These are phyloP conservation scores for Poa pratensis DNA, from an alignment of 176 grass and related monocot genomes.

Conservation along the genomic window DNA sequence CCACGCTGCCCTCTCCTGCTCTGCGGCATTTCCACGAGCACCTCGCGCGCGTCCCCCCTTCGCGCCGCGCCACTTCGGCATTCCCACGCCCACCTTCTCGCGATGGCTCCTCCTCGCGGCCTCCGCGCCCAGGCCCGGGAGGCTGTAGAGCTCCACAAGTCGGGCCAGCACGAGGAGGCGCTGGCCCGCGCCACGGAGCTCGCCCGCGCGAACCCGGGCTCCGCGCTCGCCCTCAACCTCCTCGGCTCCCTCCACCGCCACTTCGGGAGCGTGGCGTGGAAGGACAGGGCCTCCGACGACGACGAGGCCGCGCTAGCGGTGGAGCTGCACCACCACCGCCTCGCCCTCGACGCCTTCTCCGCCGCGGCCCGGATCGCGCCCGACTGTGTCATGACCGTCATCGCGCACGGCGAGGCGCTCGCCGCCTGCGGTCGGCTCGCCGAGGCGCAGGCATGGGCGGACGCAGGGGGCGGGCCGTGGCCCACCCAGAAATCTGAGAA, in stretches of 20 bases:
- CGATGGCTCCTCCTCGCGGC: background rate
- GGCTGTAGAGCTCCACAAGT: background rate
- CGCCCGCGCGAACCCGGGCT: background rate
- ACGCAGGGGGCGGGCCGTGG: too few relatives aligned
- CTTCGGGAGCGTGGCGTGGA: background rate
- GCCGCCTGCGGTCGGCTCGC: background rate
- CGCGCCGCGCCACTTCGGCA: background rate
- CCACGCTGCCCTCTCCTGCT: background rate
- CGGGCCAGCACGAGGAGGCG: background rate
- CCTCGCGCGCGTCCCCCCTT: conserved; percentile 10
- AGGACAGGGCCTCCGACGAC: background rate
- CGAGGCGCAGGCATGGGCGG: background rate
- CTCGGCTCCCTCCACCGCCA: background rate
- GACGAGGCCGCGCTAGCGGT: background rate
- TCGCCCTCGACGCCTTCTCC: conserved; percentile 26
- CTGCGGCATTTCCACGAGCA: background rate
- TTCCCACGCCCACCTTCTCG: background rate
- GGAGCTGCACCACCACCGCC: background rate
- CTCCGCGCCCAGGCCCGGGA: background rate
- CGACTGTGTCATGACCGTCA: background rate
- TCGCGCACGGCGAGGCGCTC: background rate
- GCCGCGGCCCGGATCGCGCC: background rate
- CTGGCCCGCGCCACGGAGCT: background rate
- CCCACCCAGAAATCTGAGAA: too few relatives aligned
- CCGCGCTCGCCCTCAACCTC: conserved; percentile 30